phyloP scores from a whole-genome alignment of 2,329 filamentous ascomycete genomes.

The Penicillium sp. region DNA sequence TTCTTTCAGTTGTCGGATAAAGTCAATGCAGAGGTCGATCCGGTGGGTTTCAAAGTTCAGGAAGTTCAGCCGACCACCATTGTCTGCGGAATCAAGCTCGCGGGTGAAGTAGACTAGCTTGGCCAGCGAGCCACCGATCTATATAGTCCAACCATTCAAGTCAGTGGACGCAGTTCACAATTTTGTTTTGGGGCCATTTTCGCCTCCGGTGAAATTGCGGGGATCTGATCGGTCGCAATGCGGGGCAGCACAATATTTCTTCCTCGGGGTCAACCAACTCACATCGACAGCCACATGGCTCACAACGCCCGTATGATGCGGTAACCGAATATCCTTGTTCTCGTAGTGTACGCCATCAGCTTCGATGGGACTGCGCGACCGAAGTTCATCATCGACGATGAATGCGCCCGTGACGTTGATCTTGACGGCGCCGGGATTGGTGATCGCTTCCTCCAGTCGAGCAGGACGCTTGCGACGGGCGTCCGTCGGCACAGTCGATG shows the following conservation, averaged over 20 bases:
- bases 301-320: slow-evolving; percentile 89
- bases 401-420: slow-evolving; percentile 97
- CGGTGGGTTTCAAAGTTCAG: slow-evolving; percentile 92
- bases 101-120: slow-evolving; percentile 97
- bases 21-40: slow-evolving; percentile 89
- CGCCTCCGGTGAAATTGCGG: slow-evolving; percentile 28
- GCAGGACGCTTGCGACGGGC: slow-evolving; percentile 25
- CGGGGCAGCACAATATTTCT: slow-evolving; percentile 14
- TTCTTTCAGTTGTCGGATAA: slow-evolving; percentile 77
- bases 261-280: slow-evolving; percentile 38
- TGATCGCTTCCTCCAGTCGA: slow-evolving; percentile 45
- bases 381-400: slow-evolving; percentile 77
- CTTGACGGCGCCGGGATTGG: slow-evolving; percentile 64
- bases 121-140: slow-evolving; percentile 93
- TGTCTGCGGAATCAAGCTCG: slow-evolving; percentile 70
- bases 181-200: slow-evolving; percentile 1
- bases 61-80: slow-evolving; percentile 88
- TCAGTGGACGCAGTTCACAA: not conserved
- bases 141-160: slow-evolving; percentile 2
- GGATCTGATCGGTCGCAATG: slow-evolving; percentile 16
- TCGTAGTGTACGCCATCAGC: slow-evolving; percentile 60
- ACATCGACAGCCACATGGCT: slow-evolving; percentile 97
- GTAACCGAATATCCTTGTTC: slow-evolving; percentile 89
- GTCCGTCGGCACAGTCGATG: slow-evolving; percentile 20
- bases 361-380: slow-evolving; percentile 46